Conservation (phyloP, 2,329 filamentous ascomycete genomes). For the Aspergillus cejpii region DNA sequence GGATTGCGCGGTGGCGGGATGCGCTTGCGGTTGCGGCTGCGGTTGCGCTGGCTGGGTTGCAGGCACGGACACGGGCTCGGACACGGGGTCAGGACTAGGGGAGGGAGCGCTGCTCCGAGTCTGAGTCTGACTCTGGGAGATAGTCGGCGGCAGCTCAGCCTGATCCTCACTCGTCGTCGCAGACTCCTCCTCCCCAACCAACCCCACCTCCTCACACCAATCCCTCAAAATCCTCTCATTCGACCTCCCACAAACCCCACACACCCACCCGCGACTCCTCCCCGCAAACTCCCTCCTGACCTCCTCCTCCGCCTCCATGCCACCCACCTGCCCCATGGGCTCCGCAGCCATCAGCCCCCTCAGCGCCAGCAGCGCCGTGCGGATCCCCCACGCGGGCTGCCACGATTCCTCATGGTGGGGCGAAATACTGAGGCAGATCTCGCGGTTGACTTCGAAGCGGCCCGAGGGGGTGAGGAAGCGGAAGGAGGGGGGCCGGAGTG, state of each 20-base stretch:
- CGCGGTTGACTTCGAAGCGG: constrained; percentile 90
- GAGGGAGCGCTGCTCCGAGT: too few relatives aligned
- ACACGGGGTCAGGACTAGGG: too few relatives aligned
- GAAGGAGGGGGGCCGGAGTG: constrained; percentile 87
- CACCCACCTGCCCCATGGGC: constrained; percentile 79
- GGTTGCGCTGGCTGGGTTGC: too few relatives aligned
- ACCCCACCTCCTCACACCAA: constrained; percentile 44
- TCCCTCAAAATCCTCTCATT: constrained; percentile 70
- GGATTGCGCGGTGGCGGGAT: constrained; percentile 26
- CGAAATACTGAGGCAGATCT: constrained; percentile 90
- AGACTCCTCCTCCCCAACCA: constrained; percentile 33
- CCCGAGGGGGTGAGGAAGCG: constrained; percentile 88
- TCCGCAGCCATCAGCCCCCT: constrained; percentile 91
- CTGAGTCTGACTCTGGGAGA: too few relatives aligned
- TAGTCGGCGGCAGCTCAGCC: too few relatives aligned
- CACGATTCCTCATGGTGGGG: constrained; percentile 97
- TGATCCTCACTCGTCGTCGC: constrained; percentile 40
- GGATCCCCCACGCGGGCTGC: constrained; percentile 96
- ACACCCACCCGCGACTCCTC: constrained; percentile 61
- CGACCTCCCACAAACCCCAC: constrained; percentile 58
- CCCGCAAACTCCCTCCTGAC: constrained; percentile 63
- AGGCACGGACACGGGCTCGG: too few relatives aligned
- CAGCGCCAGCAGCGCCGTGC: constrained; percentile 74
- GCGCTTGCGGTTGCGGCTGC: not conserved
- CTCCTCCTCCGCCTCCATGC: constrained; percentile 66